Evolutionary conservation across 164 flowering plant species (phyloP), one percentile per base, ranked within the genome.

Genomic region (Berberis thunbergii): DNA sequence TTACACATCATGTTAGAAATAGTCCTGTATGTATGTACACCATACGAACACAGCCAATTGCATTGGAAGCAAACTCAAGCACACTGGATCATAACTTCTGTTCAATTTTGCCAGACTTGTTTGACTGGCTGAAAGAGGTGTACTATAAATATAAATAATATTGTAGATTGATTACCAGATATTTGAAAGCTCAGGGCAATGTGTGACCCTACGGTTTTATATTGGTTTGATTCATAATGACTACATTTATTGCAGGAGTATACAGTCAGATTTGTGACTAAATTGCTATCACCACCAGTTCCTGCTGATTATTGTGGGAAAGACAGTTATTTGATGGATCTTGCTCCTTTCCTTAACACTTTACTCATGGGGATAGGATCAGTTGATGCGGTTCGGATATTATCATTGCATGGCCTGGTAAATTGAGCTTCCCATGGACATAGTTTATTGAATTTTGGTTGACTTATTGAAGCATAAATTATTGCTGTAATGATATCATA

Each of bases 321-420:
- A 65, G 87, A 87, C 26, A 89, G 95, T 76, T 85, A 88, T 78
- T 82, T 94, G 76, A 85, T 91, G 57, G 64, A 70, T 66, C 81
- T 71, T 77, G 96, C 91, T 70, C 91, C 96, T 55, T 70, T 91
- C 82, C 82, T 94, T 61, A 81, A 86, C 72, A 78, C 76, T 57
- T 81, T 91, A 49, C 83, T 94, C 55, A 81, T 83, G 55, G 99
- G 96, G 67, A 84, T 89, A 68, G 80, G 87, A 64, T 74, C 96
- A 46, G 81, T 91, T 64, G 99, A 94, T 71, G 80, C 83, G 67
- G 81, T 87, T 70, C 95, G 89, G 70, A 80, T 91, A 64, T 85
- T 94, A 75, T 91, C 96, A 2, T 62, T 91, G 49, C 99, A 89
- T 78, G 99, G 99, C 62, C 59, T 89, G 90, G 99, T 94, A 80